These are phyloP conservation scores for Penicillium antarcticum DNA, from an alignment of 495 filamentous ascomycete genomes.

Conservation along the genomic window DNA sequence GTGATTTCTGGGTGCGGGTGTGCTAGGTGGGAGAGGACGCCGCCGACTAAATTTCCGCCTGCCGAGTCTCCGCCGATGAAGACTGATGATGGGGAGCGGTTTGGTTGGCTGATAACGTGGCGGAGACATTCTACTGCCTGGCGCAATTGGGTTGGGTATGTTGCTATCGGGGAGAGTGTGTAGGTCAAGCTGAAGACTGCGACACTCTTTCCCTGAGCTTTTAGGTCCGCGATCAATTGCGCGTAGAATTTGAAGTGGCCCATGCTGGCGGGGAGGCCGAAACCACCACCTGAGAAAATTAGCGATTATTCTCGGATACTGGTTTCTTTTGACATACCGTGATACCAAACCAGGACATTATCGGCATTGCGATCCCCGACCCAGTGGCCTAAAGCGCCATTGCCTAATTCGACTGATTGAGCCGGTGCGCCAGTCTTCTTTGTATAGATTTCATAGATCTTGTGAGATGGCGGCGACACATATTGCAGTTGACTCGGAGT, in stretches of 20 bases:
- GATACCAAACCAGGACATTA: conserved; percentile 57
- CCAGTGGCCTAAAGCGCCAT: conserved; percentile 59
- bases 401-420: conserved; percentile 45
- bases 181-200: conserved; percentile 54
- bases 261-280: conserved; percentile 45
- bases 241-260: conserved; percentile 53
- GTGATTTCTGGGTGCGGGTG: conserved; percentile 57
- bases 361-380: conserved; percentile 50
- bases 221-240: conserved; percentile 35
- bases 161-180: conserved; percentile 53
- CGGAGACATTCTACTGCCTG: conserved; percentile 52
- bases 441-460: conserved; percentile 44
- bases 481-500: conserved; percentile 33
- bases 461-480: conserved; percentile 40
- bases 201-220: conserved; percentile 37
- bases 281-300: conserved; percentile 52
- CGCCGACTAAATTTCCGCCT: conserved; percentile 57
- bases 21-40: conserved; percentile 56
- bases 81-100: conserved; percentile 43
- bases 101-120: conserved; percentile 45
- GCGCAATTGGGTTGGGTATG: conserved; percentile 58
- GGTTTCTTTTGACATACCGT: conserved; percentile 38
- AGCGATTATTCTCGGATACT: not conserved
- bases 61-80: conserved; percentile 63
- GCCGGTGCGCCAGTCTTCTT: conserved; percentile 41